Evolutionary conservation across 495 filamentous ascomycete species (phyloP).

Genomic region (Penicillium canariense): DNA sequence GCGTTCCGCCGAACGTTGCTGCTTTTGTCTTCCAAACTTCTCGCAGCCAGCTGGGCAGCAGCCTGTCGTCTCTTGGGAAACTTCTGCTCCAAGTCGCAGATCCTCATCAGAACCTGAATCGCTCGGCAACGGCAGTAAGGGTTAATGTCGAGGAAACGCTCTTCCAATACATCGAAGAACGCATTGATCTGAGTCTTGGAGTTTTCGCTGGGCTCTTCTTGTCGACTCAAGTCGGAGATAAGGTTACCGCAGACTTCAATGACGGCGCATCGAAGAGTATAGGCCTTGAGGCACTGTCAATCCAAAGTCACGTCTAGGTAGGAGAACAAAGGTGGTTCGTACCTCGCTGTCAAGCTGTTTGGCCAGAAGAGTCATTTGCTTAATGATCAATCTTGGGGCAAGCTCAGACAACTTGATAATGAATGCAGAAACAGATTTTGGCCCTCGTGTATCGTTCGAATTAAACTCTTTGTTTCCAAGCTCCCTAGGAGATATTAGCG

Average conservation of each 20-base stretch:
- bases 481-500: constrained; percentile 55
- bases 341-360: constrained; percentile 96
- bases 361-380: constrained; percentile 90
- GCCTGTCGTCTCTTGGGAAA: constrained; percentile 88
- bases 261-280: constrained; percentile 87
- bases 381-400: constrained; percentile 86
- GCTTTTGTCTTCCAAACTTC: constrained; percentile 95
- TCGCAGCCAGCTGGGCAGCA: constrained; percentile 78
- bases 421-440: constrained; percentile 97
- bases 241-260: constrained; percentile 99
- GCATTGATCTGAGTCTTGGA: constrained; percentile 91
- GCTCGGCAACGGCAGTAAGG: constrained; percentile 91
- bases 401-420: constrained; percentile 95
- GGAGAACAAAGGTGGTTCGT: constrained; percentile 13
- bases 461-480: constrained; percentile 98
- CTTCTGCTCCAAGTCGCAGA: constrained; percentile 91
- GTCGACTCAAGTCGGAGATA: constrained; percentile 82
- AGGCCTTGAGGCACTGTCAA: constrained; percentile 58
- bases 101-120: constrained; percentile 88
- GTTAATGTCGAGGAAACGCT: constrained; percentile 94
- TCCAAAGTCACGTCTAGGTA: not conserved
- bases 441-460: constrained; percentile 88
- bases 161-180: constrained; percentile 95
- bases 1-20: constrained; percentile 95
- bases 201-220: constrained; percentile 85